Percentiles rank a stretch among this genome's conserved stretches.
These are phyloP conservation scores for Didymella glomerata DNA, from an alignment of 2,329 filamentous ascomycete species.

Conservation along the genomic window DNA sequence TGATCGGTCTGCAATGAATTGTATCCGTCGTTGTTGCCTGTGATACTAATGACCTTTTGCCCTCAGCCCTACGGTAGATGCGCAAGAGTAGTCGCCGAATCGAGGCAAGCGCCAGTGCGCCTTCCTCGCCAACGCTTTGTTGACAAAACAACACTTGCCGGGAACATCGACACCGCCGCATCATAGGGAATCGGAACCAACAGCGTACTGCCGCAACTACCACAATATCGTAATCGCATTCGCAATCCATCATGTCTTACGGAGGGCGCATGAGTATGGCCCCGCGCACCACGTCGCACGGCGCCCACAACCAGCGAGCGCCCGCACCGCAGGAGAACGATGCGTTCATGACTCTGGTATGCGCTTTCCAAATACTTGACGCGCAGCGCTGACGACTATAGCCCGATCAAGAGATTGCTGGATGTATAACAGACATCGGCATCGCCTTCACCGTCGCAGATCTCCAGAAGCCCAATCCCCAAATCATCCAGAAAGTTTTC, in stretches of 20 bases:
- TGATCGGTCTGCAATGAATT: neutral
- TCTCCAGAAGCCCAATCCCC: slow-evolving; percentile 90
- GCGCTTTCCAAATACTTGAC: slow-evolving; percentile 10
- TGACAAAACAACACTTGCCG: slow-evolving; percentile 26
- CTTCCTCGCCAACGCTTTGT: slow-evolving; percentile 23
- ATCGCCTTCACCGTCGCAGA: slow-evolving; percentile 87
- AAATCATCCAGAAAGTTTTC: slow-evolving; percentile 96
- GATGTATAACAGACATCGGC: slow-evolving; percentile 96
- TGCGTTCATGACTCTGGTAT: slow-evolving; percentile 61
- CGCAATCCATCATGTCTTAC: slow-evolving; percentile 54
- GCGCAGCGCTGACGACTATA: slow-evolving; percentile 44
- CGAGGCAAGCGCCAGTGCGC: slow-evolving; percentile 16
- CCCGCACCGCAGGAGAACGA: slow-evolving; percentile 56
- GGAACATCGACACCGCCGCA: slow-evolving; percentile 12
- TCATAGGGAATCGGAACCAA: slow-evolving; percentile 9
- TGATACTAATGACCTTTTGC: neutral
- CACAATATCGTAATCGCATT: slow-evolving; percentile 6
- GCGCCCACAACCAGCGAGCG: slow-evolving; percentile 48
- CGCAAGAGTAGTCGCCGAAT: slow-evolving; percentile 23
- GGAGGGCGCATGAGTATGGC: slow-evolving; percentile 62
- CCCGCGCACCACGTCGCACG: slow-evolving; percentile 50
- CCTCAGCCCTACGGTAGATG: neutral
- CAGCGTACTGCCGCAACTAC: neutral
- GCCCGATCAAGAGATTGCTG: slow-evolving; percentile 83
- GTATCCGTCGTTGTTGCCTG: neutral